A percentile compares a stretch with the other conserved stretches of the same genome.
Conservation (phyloP, 176 grass and related monocot genomes). For the Paspalum notatum region DNA sequence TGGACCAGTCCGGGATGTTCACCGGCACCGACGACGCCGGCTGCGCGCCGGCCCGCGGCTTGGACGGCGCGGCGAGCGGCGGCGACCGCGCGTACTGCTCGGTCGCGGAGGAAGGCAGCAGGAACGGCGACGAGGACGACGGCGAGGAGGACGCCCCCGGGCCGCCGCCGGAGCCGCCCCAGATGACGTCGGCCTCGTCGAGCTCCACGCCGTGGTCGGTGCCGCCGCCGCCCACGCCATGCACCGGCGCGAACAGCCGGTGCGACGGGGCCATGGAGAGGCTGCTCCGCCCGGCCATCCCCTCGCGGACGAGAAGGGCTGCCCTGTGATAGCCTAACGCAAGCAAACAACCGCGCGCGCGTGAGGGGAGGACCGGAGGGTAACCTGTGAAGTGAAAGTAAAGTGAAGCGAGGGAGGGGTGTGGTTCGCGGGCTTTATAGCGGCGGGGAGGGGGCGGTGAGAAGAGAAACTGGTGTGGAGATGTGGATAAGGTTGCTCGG, state of each 20-base stretch:
- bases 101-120: not conserved
- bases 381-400: not conserved
- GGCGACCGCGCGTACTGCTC: slow-evolving; percentile 34
- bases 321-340: not conserved
- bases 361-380: not conserved
- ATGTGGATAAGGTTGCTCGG: slow-evolving; percentile 68
- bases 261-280: slow-evolving; percentile 51
- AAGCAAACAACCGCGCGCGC: not conserved
- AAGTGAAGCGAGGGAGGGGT: too few species aligned
- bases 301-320: not conserved
- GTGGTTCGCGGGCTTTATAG: slow-evolving; percentile 61
- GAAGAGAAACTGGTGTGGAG: too few species aligned
- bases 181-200: slow-evolving; percentile 76
- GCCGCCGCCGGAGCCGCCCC: slow-evolving; percentile 36
- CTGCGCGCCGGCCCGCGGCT: not conserved
- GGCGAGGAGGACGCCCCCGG: not conserved
- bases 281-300: slow-evolving; percentile 70
- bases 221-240: slow-evolving; percentile 10
- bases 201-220: slow-evolving; percentile 34
- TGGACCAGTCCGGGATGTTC: slow-evolving; percentile 91
- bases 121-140: slow-evolving; percentile 37
- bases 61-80: slow-evolving; percentile 38
- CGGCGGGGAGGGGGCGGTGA: not conserved
- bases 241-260: slow-evolving; percentile 62
- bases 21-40: slow-evolving; percentile 68